Evolutionary conservation across 164 flowering plant species (phyloP).

Genomic region (Magnolia sinica): DNA sequence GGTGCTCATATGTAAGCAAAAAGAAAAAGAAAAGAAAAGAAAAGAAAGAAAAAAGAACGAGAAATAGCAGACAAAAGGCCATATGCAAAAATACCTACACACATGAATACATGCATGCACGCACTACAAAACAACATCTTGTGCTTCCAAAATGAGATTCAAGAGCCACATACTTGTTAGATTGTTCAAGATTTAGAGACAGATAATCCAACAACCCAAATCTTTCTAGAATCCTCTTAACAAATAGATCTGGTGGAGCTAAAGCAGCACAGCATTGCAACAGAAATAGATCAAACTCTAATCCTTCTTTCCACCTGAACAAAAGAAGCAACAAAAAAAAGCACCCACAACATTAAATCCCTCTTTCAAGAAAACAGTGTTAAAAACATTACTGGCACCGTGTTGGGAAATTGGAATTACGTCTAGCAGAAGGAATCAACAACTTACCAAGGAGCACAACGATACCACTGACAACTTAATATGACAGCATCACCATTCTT

Average conservation of each 20-base stretch:
- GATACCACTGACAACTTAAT: conserved; percentile 64
- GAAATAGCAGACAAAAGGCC: no score
- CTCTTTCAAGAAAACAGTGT: neutral
- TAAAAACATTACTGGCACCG: neutral
- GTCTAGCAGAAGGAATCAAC: neutral
- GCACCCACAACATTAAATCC: neutral
- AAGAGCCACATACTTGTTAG: conserved; percentile 61
- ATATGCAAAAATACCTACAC: no score
- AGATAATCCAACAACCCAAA: conserved; percentile 74
- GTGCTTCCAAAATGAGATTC: neutral
- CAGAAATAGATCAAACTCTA: conserved; percentile 88
- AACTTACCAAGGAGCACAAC: conserved; percentile 74
- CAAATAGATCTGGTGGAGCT: conserved; percentile 81
- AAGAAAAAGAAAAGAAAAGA: no score
- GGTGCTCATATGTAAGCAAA: no score
- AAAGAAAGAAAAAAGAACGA: no score
- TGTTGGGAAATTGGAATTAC: neutral
- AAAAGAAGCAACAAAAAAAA: conserved; percentile 4
- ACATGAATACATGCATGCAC: neutral
- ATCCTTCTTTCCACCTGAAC: conserved; percentile 77
- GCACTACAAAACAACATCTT: neutral
- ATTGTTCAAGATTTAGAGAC: conserved; percentile 48
- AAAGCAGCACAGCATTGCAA: conserved; percentile 97
- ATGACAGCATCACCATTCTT: conserved; percentile 81
- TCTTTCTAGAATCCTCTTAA: conserved; percentile 66